These are phyloP conservation scores for Solanum virginianum DNA, from an alignment of 257 asterid species.

Conservation along the genomic window DNA sequence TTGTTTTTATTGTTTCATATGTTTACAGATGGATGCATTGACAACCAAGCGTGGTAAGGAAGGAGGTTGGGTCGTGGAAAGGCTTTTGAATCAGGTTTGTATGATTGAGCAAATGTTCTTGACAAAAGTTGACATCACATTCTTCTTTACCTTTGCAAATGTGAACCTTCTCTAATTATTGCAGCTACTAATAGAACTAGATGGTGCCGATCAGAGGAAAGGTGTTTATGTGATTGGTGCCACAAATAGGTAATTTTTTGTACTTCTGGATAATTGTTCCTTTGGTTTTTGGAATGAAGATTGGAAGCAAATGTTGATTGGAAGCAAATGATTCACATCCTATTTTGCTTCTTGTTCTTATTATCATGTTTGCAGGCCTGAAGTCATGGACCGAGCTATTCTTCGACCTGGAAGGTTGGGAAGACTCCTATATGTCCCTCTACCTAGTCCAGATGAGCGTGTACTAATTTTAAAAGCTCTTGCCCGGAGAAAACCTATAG, in stretches of 20 bases:
- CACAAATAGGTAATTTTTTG: slow-evolving; percentile 55
- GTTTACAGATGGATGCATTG: slow-evolving; percentile 68
- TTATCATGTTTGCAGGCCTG: slow-evolving; percentile 43
- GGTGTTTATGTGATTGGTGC: slow-evolving; percentile 88
- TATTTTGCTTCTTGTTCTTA: slow-evolving; percentile 1
- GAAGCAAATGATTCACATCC: not conserved
- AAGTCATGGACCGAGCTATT: slow-evolving; percentile 71
- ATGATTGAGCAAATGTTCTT: not conserved
- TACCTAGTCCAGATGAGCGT: slow-evolving; percentile 73
- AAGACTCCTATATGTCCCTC: slow-evolving; percentile 64
- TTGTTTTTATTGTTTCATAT: not conserved
- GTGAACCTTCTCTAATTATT: slow-evolving; percentile 6
- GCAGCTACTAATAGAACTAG: slow-evolving; percentile 79
- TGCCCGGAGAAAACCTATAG: slow-evolving; percentile 52
- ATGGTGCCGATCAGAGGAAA: slow-evolving; percentile 63
- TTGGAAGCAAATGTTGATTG: not conserved
- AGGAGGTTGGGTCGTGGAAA: slow-evolving; percentile 78
- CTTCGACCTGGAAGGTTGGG: slow-evolving; percentile 86
- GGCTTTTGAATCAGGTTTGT: slow-evolving; percentile 60
- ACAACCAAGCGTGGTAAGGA: slow-evolving; percentile 66
- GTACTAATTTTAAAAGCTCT: slow-evolving; percentile 72
- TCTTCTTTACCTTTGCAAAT: not conserved
- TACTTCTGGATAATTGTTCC: not conserved
- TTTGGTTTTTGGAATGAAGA: not conserved
- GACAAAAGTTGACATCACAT: not conserved